Percentiles rank a stretch among this genome's conserved stretches.
Conservation (phyloP, 805 yeast genomes). For the Suhomyces sp. region DNA sequence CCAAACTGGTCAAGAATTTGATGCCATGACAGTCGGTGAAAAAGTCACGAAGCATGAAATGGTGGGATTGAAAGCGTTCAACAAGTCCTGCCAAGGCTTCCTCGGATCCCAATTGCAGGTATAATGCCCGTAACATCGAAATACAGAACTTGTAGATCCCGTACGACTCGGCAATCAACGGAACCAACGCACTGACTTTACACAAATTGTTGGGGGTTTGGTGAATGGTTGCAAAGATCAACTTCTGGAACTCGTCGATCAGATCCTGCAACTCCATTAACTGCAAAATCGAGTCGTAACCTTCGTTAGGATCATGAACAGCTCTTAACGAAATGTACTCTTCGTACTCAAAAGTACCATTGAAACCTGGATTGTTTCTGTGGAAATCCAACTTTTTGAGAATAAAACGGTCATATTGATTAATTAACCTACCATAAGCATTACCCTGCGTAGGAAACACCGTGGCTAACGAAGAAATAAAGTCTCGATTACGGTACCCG, state of each 20-base stretch:
- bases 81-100: slow-evolving; percentile 76
- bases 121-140: slow-evolving; percentile 88
- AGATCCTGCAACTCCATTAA: slow-evolving; percentile 82
- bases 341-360: slow-evolving; percentile 94
- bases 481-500: slow-evolving; percentile 73
- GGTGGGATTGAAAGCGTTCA: slow-evolving; percentile 69
- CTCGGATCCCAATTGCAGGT: slow-evolving; percentile 65
- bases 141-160: slow-evolving; percentile 89
- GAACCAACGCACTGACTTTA: slow-evolving; percentile 82
- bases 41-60: slow-evolving; percentile 70
- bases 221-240: slow-evolving; percentile 69
- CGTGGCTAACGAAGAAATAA: slow-evolving; percentile 71
- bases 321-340: slow-evolving; percentile 86
- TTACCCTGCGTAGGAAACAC: slow-evolving; percentile 41
- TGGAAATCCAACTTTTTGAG: slow-evolving; percentile 79
- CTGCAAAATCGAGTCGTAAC: slow-evolving; percentile 84
- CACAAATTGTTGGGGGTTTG: slow-evolving; percentile 65
- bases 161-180: slow-evolving; percentile 84
- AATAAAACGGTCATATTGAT: slow-evolving; percentile 70
- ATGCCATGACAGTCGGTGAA: slow-evolving; percentile 88
- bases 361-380: slow-evolving; percentile 79
- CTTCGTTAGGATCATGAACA: slow-evolving; percentile 92
- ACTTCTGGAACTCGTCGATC: slow-evolving; percentile 71
- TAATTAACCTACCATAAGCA: slow-evolving; percentile 69
- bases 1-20: slow-evolving; percentile 73